Evolutionary conservation across 768 basidiomycete genomes (phyloP).

Genomic region (Lyophyllum semitale): DNA sequence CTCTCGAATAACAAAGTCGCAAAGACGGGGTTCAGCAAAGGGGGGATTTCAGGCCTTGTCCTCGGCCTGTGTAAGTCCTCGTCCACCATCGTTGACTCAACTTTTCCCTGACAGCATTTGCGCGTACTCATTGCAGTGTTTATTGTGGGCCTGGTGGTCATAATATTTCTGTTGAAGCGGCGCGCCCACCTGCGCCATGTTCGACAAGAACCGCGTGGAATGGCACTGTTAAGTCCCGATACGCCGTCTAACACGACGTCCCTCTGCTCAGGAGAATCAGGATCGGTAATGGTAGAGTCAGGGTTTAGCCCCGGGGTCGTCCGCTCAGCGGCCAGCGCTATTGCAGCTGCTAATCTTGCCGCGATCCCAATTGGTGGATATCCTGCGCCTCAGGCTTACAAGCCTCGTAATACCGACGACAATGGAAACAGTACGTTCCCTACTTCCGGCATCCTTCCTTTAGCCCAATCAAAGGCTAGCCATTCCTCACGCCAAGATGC

Average conservation of each 20-base stretch:
- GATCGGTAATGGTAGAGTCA: conserved; percentile 8
- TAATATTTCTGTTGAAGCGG: conserved; percentile 13
- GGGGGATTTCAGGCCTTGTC: conserved; percentile 21
- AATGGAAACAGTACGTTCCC: neutral
- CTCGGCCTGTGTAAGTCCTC: conserved; percentile 16
- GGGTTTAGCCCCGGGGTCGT: neutral
- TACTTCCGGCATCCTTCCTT: neutral
- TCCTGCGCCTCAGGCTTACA: conserved; percentile 6
- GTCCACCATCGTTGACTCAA: neutral
- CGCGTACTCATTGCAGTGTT: conserved; percentile 1
- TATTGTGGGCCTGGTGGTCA: conserved; percentile 3
- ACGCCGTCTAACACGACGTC: conserved; percentile 1
- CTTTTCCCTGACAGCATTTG: neutral
- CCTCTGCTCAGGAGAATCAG: neutral
- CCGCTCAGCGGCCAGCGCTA: neutral
- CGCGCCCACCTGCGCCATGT: conserved; percentile 9
- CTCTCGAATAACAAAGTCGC: neutral
- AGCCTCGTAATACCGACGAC: conserved; percentile 2
- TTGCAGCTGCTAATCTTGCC: conserved; percentile 7
- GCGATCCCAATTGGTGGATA: neutral
- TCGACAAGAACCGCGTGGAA: conserved; percentile 18
- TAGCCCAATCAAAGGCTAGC: neutral
- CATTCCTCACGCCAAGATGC: neutral
- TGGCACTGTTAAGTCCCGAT: neutral
- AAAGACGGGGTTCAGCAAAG: conserved; percentile 15